Evolutionary conservation across 1,284 basidiomycete genomes (phyloP), one percentile per base, ranked within the genome.

Genomic region (Paramarasmius palmivorus): DNA sequence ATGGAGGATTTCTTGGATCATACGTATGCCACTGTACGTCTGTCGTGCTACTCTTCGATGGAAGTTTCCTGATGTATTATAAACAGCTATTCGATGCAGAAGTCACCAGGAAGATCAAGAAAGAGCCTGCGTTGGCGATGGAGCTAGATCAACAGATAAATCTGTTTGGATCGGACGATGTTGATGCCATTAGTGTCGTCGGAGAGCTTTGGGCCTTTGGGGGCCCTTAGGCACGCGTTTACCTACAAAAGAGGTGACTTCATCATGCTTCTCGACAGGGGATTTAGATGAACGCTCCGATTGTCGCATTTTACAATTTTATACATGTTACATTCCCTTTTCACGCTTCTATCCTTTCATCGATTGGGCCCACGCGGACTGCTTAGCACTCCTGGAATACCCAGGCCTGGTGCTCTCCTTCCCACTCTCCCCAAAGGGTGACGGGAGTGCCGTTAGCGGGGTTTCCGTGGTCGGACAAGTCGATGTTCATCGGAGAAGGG

Each of bases 1-100:
- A 84, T 98, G 79, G 97, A 99, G 62, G 97, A 99, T 68, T 99
- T 99, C 68, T 71, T 98, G 64, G 97, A 99, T 72, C 94, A 98
- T 68, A 93, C 93, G 0, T 99, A 98, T 65, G 81, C 78, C 14
- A 98, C 93, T 49, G 93, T 96, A 61, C 62, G 91, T 78, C 12
- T 22, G 37, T 54, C 53, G 50, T 42, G 29, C 14, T 38, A 22
- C 50, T 45, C 40, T 37, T 29, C 54, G 46, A 59, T 6, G 38
- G 49, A 22, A 32, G 39, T 51, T 15, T 49, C 46, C 26, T 39
- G 6, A 44, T 3, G 38, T 25, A 17, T 29, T 29, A 25, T 25
- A 49, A 29, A 35, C 49, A 95, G 91, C 77, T 98, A 32, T 92
- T 97, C 61, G 92, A 95, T 49, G 91, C 90, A 1, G 96, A 98